Evolutionary conservation across 192 early-diverging fungal species (phyloP), one percentile per base, ranked within the genome.

Genomic region (Backusella morwellensis): DNA sequence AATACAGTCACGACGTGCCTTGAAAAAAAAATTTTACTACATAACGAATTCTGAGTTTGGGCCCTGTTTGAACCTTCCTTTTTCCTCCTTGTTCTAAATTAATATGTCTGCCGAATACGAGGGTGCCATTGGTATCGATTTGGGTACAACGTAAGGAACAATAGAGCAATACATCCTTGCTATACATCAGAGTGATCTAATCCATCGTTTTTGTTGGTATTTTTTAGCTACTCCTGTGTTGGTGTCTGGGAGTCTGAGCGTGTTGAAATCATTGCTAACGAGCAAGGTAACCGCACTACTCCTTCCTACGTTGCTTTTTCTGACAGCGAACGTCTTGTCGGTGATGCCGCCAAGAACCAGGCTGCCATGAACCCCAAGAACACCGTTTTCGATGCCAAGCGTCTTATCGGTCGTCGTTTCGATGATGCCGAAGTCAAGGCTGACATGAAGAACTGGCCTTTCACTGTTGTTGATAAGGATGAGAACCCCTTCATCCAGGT

Each of bases 231-330:
- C 93, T 95, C 95, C 75, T 95, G 93, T 83, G 93, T 95, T 77
- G 82, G 78, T 83, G 93, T 98, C 59, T 95, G 90, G 89, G 91
- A 95, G 89, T 93, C 97, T 86, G 96, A 93, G 69, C 90, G 92
- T 75, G 97, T 99, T 72, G 98, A 99, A 86, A 98, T 99, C 86
- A 96, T 95, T 85, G 91, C 92, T 82, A 95, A 95, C 88, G 93
- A 95, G 86, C 93, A 95, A 86, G 94, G 93, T 90, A 92, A 93
- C 89, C 93, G 93, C 73, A 94, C 93, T 74, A 95, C 93, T 67
- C 93, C 93, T 76, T 95, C 94, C 75, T 94, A 94, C 71, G 93
- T 95, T 68, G 93, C 93, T 72, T 95, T 95, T 86, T 85, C 90
- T 63, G 93, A 91, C 78, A 84, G 71, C 77, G 93, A 94, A 86